Evolutionary conservation across 1,284 basidiomycete genomes (phyloP), one percentile per base, ranked within the genome.

Genomic region (Ganoderma sinense): DNA sequence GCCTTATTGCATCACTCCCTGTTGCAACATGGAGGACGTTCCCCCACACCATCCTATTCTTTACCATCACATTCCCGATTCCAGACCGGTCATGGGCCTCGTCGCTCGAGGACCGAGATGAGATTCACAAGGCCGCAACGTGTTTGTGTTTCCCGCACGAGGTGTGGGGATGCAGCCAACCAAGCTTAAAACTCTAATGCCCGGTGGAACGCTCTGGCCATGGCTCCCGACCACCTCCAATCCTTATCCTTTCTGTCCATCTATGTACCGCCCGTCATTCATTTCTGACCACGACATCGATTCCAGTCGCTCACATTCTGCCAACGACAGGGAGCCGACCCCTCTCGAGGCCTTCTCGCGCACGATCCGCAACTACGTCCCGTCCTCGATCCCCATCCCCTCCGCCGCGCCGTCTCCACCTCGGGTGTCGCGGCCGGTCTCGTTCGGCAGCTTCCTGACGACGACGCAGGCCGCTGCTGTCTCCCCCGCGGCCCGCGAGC

Each of bases 351-450:
- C 81, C 43, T 82, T 88, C 73, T 88, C 88, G 18, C 83, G 85
- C 26, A 82, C 85, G 1, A 79, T 89, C 41, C 84, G 86, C 61
- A 84, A 79, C 71, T 89, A 88, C 65, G 85, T 89, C 23, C 87
- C 87, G 2, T 82, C 85, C 23, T 84, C 85, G 13, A 84, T 88
- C 51, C 80, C 85, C n/a, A 82, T 87, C 40, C 84, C 87, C 0
- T 79, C 81, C 8, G 83, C 84, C 0, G 80, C 80, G 1, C 84
- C 88, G 13, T 84, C 86, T 11, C 84, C 87, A 0, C 85, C 86
- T 0, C 82, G 83, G 18, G 83, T 87, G 40, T 88, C 87, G 14
- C 80, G 83, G 26, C 88, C 86, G 0, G 76, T 87, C 20, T 85
- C 84, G 0, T 85, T 85, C 66, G 87, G 85, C 13, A 82, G 76